These are phyloP conservation scores for Arthroderma sp. DNA, from an alignment of 2,329 filamentous ascomycete species.

Conservation along the genomic window DNA sequence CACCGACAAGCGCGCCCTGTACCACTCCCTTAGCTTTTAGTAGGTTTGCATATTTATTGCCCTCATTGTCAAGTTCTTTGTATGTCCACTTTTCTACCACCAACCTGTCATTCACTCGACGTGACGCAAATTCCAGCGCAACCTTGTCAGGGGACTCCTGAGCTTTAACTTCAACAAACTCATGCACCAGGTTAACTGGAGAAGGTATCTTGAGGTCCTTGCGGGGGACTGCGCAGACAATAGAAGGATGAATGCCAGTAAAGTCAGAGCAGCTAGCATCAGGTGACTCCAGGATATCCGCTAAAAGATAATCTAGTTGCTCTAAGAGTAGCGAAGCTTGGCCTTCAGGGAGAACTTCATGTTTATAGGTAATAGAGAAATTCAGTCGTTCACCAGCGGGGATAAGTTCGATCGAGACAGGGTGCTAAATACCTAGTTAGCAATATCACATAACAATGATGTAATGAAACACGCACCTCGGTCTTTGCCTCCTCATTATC, in stretches of 20 bases:
- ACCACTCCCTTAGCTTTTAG: constrained; percentile 38
- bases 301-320: constrained; percentile 59
- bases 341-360: constrained; percentile 49
- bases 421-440: constrained; percentile 38
- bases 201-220: constrained; percentile 44
- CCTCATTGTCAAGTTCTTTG: constrained; percentile 52
- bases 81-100: constrained; percentile 57
- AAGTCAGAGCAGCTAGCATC: constrained; percentile 29
- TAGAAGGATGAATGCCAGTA: constrained; percentile 15
- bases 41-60: constrained; percentile 58
- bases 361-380: constrained; percentile 54
- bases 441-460: background rate
- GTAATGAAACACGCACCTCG: constrained; percentile 35
- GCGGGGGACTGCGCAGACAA: constrained; percentile 53
- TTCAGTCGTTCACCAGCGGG: constrained; percentile 39
- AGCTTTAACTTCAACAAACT: constrained; percentile 60
- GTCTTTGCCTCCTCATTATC: constrained; percentile 54
- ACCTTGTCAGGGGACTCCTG: constrained; percentile 40
- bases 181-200: constrained; percentile 51
- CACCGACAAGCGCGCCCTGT: constrained; percentile 52
- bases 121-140: constrained; percentile 63
- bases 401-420: constrained; percentile 68
- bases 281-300: constrained; percentile 42
- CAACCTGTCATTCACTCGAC: constrained; percentile 36
- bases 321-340: constrained; percentile 55